Evolutionary conservation across 352 stramenopile species (phyloP), one percentile per base, ranked within the genome.

Genomic region (Phytophthora brassicae): DNA sequence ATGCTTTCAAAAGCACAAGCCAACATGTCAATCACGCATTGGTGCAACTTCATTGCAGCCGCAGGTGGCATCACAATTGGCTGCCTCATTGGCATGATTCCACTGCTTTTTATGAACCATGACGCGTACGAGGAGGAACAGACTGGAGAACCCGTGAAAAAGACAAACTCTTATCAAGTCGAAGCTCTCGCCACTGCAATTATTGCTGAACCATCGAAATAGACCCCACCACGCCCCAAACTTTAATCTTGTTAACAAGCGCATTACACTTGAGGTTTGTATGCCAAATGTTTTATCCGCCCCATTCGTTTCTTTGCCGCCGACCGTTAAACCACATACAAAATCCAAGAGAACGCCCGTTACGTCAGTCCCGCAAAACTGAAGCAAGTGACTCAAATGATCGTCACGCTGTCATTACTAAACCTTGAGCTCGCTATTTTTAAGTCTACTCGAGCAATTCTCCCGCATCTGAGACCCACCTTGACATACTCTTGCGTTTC

Each of bases 81-180:
- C 33, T 97, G 91, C 58, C 71, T 97, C 28, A 74, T 97, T 6
- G 89, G 88, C 16, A 97, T 97, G 89, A 91, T 95, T 35, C 89
- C 90, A 24, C 70, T 97, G 49, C 65, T 96, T 29, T 94, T 97
- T 57, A 91, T 94, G 75, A 84, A 85, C 70, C 79, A 89, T 56
- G 72, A 77, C 43, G 80, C 77, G 33, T 79, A 90, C 33, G 77
- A 91, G 19, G 66, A 84, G 19, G 76, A 87, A 19, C 67, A 70
- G 19, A 66, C 42, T n/a, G 68, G 74, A 19, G 72, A 75, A 17
- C 55, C 75, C 29, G 45, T 58, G 29, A 46, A 56, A 9, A 61
- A 43, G 33, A 56, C 57, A 45, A 52, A 68, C 46, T 14, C 38
- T 19, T 23, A 45, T 8, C 22, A 50, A 29, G 36, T 53, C 29